A percentile compares a stretch with the other conserved stretches of the same genome.
Evolutionary conservation across 306 rosid species (phyloP).

Genomic region (Glycine soja): DNA sequence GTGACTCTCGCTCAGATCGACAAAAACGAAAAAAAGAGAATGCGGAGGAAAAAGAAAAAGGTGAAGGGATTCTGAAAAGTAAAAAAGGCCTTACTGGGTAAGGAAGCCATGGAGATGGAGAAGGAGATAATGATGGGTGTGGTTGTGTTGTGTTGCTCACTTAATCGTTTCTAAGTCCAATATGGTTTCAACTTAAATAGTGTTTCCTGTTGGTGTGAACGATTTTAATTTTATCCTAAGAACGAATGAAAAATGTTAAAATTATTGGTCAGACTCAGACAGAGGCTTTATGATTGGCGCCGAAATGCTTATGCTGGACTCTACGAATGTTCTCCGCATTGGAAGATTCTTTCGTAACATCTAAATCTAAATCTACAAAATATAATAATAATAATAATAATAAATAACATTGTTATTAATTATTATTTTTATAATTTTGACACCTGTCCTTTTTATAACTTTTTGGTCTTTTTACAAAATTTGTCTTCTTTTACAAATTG

Average conservation of each 20-base stretch:
- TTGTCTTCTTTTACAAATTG: no score
- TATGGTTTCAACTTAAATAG: not conserved
- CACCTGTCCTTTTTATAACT: no score
- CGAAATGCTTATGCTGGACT: not conserved
- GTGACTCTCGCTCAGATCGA: not conserved
- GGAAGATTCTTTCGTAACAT: not conserved
- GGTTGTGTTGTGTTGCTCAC: not conserved
- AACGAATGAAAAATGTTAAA: not conserved
- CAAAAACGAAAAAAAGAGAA: not conserved
- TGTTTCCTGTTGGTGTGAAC: not conserved
- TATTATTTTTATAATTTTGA: no score
- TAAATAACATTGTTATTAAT: no score
- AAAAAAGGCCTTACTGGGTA: conserved; percentile 2
- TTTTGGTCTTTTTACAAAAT: no score
- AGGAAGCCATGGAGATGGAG: conserved; percentile 36
- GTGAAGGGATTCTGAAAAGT: not conserved
- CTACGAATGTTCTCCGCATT: not conserved
- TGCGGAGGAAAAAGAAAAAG: not conserved
- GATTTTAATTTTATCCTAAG: not conserved
- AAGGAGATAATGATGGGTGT: not conserved
- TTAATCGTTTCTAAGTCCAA: not conserved
- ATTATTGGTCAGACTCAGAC: not conserved
- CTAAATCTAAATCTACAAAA: no score
- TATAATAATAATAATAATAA: no score
- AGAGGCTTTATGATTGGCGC: not conserved